These are phyloP conservation scores for Ustilago bromivora DNA, from an alignment of 1,284 basidiomycete species.

Conservation along the genomic window DNA sequence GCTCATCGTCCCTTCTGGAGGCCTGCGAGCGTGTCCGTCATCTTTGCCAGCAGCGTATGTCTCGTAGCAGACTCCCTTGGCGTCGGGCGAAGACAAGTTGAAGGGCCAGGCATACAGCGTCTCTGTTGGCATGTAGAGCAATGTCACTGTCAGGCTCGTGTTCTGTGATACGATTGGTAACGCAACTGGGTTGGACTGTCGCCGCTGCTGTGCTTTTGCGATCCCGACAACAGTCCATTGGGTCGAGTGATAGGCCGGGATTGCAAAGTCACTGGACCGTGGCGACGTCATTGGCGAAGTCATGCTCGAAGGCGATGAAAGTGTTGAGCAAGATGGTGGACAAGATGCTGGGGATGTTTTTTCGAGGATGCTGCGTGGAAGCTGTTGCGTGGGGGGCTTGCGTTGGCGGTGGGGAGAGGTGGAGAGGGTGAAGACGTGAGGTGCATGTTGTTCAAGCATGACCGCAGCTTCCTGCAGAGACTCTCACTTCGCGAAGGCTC, in stretches of 20 bases:
- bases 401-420: constrained; percentile 16
- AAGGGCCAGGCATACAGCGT: constrained; percentile 47
- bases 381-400: constrained; percentile 6
- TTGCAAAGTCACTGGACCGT: constrained; percentile 1
- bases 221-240: constrained; percentile 35
- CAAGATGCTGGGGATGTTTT: constrained; percentile 17
- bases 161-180: not conserved
- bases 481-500: not conserved
- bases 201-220: constrained; percentile 17
- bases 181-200: not conserved
- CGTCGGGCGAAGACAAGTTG: constrained; percentile 28
- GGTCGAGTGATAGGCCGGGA: constrained; percentile 10
- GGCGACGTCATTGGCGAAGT: constrained; percentile 17
- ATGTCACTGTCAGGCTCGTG: constrained; percentile 27
- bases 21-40: constrained; percentile 12
- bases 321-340: constrained; percentile 3
- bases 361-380: constrained; percentile 35
- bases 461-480: constrained; percentile 7
- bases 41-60: constrained; percentile 13
- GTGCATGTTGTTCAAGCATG: constrained; percentile 26
- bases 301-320: constrained; percentile 5
- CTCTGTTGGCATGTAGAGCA: constrained; percentile 33
- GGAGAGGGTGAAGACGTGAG: constrained; percentile 20
- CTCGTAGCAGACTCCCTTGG: constrained; percentile 44
- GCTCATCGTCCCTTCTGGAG: constrained; percentile 41